phyloP scores from a whole-genome alignment of 768 basidiomycete species.

The Russula olivacea region DNA sequence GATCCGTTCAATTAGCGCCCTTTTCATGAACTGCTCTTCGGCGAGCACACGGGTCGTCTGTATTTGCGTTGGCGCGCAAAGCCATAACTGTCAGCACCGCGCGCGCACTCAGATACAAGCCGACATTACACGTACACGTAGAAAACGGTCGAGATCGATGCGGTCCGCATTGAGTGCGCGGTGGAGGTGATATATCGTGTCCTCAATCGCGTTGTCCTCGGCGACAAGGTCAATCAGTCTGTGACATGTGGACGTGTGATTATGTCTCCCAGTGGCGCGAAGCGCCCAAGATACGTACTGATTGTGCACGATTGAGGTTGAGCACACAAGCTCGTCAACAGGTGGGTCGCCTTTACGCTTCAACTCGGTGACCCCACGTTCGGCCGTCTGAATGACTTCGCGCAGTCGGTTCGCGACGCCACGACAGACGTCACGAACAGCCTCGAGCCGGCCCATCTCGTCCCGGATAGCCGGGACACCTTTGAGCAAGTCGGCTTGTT shows the following conservation, averaged over 20 bases:
- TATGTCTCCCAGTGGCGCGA: slow-evolving; percentile 1
- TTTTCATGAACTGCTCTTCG: slow-evolving; percentile 96
- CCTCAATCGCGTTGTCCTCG: slow-evolving; percentile 98
- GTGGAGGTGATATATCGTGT: slow-evolving; percentile 95
- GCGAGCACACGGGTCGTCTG: slow-evolving; percentile 82
- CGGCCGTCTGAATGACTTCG: slow-evolving; percentile 57
- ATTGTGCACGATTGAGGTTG: slow-evolving; percentile 92
- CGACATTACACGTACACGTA: slow-evolving; percentile 55
- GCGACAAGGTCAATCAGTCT: slow-evolving; percentile 96
- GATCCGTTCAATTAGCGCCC: slow-evolving; percentile 92
- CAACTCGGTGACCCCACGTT: slow-evolving; percentile 70
- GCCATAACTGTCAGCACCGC: slow-evolving; percentile 5
- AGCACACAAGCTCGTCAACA: slow-evolving; percentile 95
- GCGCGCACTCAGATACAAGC: background rate
- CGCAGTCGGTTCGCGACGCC: slow-evolving; percentile 65
- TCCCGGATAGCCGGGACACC: slow-evolving; percentile 94
- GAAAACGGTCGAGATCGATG: slow-evolving; percentile 90
- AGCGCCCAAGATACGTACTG: slow-evolving; percentile 57
- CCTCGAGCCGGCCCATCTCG: slow-evolving; percentile 92
- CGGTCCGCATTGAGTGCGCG: slow-evolving; percentile 86
- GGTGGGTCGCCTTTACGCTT: slow-evolving; percentile 82
- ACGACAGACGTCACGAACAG: slow-evolving; percentile 86
- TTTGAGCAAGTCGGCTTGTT: slow-evolving; percentile 77
- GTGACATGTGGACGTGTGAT: slow-evolving; percentile 10
- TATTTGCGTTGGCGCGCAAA: slow-evolving; percentile 12